These are phyloP conservation scores for Poronia punctata DNA, from an alignment of 495 filamentous ascomycete species.

Conservation along the genomic window DNA sequence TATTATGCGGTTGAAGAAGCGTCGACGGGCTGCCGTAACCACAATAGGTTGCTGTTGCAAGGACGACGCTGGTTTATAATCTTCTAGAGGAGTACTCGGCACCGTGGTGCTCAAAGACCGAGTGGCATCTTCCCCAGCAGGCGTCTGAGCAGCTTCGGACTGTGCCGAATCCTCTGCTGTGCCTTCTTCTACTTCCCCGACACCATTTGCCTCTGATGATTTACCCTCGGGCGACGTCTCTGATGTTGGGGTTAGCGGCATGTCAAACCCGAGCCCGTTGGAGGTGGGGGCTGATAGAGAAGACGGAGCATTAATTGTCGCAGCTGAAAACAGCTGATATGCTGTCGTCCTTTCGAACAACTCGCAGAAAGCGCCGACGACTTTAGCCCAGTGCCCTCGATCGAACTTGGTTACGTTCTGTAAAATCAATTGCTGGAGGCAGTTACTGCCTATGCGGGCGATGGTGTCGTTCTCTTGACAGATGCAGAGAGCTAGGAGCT, in stretches of 20 bases:
- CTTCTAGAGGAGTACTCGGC: conserved; percentile 59
- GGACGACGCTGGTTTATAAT: conserved; percentile 69
- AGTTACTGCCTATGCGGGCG: conserved; percentile 95
- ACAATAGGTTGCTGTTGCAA: conserved; percentile 82
- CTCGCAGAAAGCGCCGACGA: conserved; percentile 91
- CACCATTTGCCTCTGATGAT: conserved; percentile 58
- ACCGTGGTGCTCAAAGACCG: conserved; percentile 26
- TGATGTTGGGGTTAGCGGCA: conserved; percentile 31
- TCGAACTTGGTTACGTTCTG: conserved; percentile 91
- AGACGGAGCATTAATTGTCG: conserved; percentile 49
- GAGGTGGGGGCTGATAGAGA: conserved; percentile 36
- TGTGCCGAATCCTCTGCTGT: conserved; percentile 20
- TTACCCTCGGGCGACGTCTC: conserved; percentile 44
- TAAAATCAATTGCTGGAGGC: conserved; percentile 88
- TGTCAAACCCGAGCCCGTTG: conserved; percentile 36
- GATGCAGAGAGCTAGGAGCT: conserved; percentile 89
- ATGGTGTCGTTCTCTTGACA: conserved; percentile 99
- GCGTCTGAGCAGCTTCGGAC: conserved; percentile 6
- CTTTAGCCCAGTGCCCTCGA: conserved; percentile 81
- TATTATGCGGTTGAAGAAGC: conserved; percentile 99
- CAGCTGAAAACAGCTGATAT: conserved; percentile 85
- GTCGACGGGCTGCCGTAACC: conserved; percentile 85
- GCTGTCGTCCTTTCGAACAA: conserved; percentile 92
- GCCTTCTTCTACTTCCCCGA: conserved; percentile 26
- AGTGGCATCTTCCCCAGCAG: conserved; percentile 27